Evolutionary conservation across 495 filamentous ascomycete genomes (phyloP), one percentile per base, ranked within the genome.

Genomic region (Lophiotrema nucula): DNA sequence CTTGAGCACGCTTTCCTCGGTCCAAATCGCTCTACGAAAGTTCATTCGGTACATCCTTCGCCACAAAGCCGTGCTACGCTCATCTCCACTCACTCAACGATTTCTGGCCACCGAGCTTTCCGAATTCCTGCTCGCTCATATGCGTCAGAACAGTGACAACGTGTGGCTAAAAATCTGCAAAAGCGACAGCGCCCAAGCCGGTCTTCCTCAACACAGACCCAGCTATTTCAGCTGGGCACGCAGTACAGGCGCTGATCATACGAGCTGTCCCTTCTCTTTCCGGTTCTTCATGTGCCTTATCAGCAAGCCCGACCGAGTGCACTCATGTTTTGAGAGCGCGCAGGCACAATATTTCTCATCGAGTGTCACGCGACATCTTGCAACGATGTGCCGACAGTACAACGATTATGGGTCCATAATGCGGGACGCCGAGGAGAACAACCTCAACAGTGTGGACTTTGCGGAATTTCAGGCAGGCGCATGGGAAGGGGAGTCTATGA

Each of bases 401-500:
- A 78, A 77, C 47, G 75, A 78, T 56, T 71, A 64, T 19, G 73
- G 73, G 0, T 72, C 67, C 3, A 27, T 69, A 0, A 26, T 24
- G 5, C 60, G 74, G 2, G 74, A 78, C 48, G n/a, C 10, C 0
- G 55, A 26, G 1, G 75, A 78, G 53, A 23, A 26, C 0, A 78
- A 77, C 53, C 43, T 78, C 1, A 77, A 77, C 43, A 65, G 66
- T 33, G 18, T 73, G 8, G 59, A 62, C 31, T 62, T 56, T 18
- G 10, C 39, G 8, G 19, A 18, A 8, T 43, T 43, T 18, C 15
- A 8, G 31, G 8, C 31, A 8, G 15, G 31, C 31, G 31, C 31
- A 8, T 8, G 8, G 8, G 31, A 35, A 35, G 31, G 31, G 8
- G 31, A 8, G 8, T 8, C 8, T 15, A 8, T 8, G 8, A 15